Conservation (phyloP, 129 eudicot genomes). For the Flaveria sonorensis region DNA sequence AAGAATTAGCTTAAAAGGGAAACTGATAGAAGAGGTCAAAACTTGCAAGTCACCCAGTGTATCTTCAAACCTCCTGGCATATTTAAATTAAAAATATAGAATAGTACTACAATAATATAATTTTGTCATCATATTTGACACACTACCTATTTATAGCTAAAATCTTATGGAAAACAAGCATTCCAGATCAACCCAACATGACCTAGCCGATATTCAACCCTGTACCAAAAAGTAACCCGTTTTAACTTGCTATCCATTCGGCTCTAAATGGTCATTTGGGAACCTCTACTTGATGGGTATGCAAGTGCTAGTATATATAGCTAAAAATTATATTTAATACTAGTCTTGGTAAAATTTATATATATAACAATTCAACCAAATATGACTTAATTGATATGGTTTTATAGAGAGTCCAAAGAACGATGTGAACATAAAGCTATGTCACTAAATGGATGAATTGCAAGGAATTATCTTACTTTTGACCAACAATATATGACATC, state of each 20-base stretch:
- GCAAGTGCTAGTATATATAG: not conserved
- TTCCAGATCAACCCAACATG: not conserved
- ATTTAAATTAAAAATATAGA: not conserved
- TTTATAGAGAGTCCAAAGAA: not conserved
- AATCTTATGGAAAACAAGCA: not conserved
- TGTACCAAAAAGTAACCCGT: not conserved
- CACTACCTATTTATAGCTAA: not conserved
- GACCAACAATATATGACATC: constrained; percentile 99
- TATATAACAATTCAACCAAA: not conserved
- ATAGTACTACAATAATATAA: not conserved
- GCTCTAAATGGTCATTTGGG: not conserved
- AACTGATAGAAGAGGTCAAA: not conserved
- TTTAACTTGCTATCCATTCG: too few species aligned
- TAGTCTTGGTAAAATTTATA: not conserved
- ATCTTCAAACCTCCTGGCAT: not conserved
- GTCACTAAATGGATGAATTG: not conserved
- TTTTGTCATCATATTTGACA: not conserved
- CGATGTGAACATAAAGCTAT: not conserved
- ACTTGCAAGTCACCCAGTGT: not conserved
- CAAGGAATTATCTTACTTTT: constrained; percentile 55
- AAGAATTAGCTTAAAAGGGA: not conserved
- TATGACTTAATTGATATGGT: not conserved
- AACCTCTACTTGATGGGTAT: not conserved
- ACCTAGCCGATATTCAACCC: not conserved
- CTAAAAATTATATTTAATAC: not conserved